phyloP scores from a whole-genome alignment of 2,329 filamentous ascomycete genomes.

The Xylariaceae sp. region DNA sequence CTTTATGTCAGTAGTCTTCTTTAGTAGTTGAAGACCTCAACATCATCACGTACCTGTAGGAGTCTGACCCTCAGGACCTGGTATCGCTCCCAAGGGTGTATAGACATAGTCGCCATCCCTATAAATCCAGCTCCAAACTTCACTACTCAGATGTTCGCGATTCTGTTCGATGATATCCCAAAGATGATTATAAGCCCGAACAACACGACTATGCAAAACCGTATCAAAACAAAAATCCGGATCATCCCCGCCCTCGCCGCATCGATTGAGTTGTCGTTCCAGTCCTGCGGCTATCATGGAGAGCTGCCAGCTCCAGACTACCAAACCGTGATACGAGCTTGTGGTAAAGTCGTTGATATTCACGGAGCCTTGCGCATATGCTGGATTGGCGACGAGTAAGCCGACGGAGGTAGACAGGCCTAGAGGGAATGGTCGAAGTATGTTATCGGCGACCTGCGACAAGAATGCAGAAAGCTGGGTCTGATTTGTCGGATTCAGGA shows the following conservation, averaged over 20 bases:
- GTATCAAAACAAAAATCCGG: constrained; percentile 48
- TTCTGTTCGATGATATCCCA: constrained; percentile 59
- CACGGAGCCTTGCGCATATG: constrained; percentile 44
- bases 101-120: constrained; percentile 42
- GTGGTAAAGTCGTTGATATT: constrained; percentile 50
- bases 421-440: constrained; percentile 53
- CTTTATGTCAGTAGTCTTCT: too few species aligned
- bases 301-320: constrained; percentile 61
- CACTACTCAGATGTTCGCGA: constrained; percentile 43
- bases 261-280: constrained; percentile 52
- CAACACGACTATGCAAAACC: constrained; percentile 40
- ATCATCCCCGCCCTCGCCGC: constrained; percentile 31
- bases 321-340: constrained; percentile 57
- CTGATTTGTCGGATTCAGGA: constrained; percentile 56
- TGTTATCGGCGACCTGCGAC: constrained; percentile 52
- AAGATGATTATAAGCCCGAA: constrained; percentile 51
- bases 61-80: constrained; percentile 40
- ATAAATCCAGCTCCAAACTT: constrained; percentile 61
- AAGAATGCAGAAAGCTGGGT: constrained; percentile 51
- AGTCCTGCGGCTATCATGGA: constrained; percentile 60
- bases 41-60: constrained; percentile 30
- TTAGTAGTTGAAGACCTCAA: too few species aligned
- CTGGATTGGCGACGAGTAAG: constrained; percentile 56
- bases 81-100: constrained; percentile 46
- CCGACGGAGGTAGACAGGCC: constrained; percentile 53